A percentile compares a stretch with the other conserved stretches of the same genome.
These are phyloP conservation scores for Ustilago lituana DNA, from an alignment of 1,284 basidiomycete species.

Conservation along the genomic window DNA sequence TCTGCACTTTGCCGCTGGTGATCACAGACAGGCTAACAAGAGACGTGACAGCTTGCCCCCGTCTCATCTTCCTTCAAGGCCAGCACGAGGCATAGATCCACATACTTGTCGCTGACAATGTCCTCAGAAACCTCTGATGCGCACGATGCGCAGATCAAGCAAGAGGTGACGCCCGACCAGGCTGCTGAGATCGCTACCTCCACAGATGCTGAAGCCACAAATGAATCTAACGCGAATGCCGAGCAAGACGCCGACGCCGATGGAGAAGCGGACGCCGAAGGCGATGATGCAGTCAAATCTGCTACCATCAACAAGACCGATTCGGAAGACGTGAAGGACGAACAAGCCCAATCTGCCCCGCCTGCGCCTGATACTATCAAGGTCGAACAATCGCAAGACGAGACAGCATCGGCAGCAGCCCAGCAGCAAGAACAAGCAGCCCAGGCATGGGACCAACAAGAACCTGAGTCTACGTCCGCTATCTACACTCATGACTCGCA, in stretches of 20 bases:
- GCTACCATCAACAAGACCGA: constrained; percentile 12
- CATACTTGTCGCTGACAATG: constrained; percentile 1
- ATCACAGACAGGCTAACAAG: too few species aligned
- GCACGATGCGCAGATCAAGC: constrained; percentile 27
- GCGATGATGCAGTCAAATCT: not conserved
- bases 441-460: not conserved
- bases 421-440: constrained; percentile 2
- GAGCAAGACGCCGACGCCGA: constrained; percentile 16
- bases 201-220: constrained; percentile 3
- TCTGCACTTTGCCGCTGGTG: too few species aligned
- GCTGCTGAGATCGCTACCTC: constrained; percentile 3
- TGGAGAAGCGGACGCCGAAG: not conserved
- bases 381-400: not conserved
- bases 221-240: constrained; percentile 12
- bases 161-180: constrained; percentile 11
- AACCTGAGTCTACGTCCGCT: too few species aligned
- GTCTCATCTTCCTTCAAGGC: too few species aligned
- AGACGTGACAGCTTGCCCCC: too few species aligned
- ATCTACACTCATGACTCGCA: too few species aligned
- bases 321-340: not conserved
- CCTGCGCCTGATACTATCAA: not conserved
- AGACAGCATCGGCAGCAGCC: not conserved
- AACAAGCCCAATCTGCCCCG: not conserved
- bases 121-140: constrained; percentile 21
- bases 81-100: too few species aligned